Conservation (phyloP, 73 alveolate genomes). For the Paramecium pentaurelia region DNA sequence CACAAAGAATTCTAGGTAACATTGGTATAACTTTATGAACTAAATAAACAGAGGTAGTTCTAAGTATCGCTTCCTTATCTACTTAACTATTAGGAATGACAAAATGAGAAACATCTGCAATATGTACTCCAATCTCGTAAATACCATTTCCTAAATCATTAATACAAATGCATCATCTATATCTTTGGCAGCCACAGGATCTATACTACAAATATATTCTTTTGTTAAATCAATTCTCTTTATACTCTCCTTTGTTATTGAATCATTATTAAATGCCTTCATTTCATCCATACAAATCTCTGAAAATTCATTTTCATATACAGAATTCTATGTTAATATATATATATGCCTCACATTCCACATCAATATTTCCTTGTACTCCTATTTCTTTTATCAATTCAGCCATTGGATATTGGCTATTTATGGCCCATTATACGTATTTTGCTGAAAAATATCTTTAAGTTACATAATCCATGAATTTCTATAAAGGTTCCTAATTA, state of each 20-base stretch:
- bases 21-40: conserved; percentile 96
- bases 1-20: conserved; percentile 97
- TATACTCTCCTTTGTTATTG: conserved; percentile 70
- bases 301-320: conserved; percentile 88
- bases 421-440: not conserved
- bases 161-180: conserved; percentile 85
- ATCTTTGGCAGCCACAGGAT: conserved; percentile 78
- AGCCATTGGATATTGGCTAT: not conserved
- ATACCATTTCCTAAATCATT: conserved; percentile 97
- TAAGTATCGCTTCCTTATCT: conserved; percentile 94
- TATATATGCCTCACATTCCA: conserved; percentile 91
- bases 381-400: conserved; percentile 81
- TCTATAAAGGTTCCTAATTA: not conserved
- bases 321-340: conserved; percentile 91
- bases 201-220: conserved; percentile 89
- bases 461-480: not conserved
- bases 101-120: conserved; percentile 98
- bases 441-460: conserved; percentile 31
- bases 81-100: conserved; percentile 89
- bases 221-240: conserved; percentile 91
- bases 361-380: conserved; percentile 77
- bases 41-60: conserved; percentile 97
- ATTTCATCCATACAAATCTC: conserved; percentile 82
- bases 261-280: conserved; percentile 59
- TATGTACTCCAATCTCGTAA: conserved; percentile 98